These are phyloP conservation scores for Gastrolobium bilobum DNA, from an alignment of 306 rosid genomes.

Conservation along the genomic window DNA sequence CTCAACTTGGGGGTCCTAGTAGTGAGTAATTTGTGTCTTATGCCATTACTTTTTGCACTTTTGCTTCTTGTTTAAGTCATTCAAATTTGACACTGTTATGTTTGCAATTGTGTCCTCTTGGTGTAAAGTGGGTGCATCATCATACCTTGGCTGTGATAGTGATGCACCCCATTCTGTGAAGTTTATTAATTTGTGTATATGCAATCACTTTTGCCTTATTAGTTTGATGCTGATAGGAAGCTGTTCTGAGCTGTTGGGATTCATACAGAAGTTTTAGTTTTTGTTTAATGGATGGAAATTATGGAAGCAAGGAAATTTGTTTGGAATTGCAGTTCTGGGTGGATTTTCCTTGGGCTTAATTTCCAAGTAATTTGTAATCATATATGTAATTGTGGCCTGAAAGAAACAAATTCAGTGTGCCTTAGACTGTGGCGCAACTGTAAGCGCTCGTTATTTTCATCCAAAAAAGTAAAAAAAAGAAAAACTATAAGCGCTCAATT, in stretches of 20 bases:
- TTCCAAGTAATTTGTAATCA: not conserved
- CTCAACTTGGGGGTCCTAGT: constrained; percentile 93
- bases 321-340: constrained; percentile 13
- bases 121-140: not conserved
- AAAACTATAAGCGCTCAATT: not conserved
- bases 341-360: not conserved
- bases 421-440: not conserved
- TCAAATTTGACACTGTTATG: not conserved
- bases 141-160: not conserved
- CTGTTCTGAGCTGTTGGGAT: not conserved
- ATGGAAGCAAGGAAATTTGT: not conserved
- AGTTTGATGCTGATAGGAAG: not conserved
- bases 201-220: not conserved
- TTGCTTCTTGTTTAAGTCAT: not conserved
- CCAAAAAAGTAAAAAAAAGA: not conserved
- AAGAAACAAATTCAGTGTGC: not conserved
- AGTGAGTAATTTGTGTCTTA: constrained; percentile 55
- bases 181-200: not conserved
- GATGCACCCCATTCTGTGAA: constrained; percentile 8
- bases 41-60: not conserved
- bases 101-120: not conserved
- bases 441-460: not conserved
- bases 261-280: not conserved
- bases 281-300: not conserved
- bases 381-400: not conserved